Base-by-base conservation (phyloP, 345 rosid species). In the Eucalyptus sp. region DNA sequence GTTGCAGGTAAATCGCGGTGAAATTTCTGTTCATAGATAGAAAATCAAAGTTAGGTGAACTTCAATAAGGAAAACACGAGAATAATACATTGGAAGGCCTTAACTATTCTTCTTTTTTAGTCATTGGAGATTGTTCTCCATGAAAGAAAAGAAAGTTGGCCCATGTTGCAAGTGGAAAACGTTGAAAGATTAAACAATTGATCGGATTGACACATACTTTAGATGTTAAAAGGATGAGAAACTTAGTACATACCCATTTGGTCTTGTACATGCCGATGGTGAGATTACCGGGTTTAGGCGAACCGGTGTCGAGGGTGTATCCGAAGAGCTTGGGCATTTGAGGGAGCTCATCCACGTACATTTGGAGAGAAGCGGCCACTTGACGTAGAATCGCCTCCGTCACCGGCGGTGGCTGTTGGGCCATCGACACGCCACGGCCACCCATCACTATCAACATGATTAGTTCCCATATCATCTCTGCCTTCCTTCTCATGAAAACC, bases 251-350 rank as follows among this genome's bases (percentile, higher is more conserved):
- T 87, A 90, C 91, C 91, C 91, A 90, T 88, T 88, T 90, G n/a
- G 24, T 88, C 50, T 66, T 29, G 51, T 84, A 88, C 91, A 90
- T 90, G 89, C 91, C 91, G 15, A 88, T 90, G 37, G 89, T 86
- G 85, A 88, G 87, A 64, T 41, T 52, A 50, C 49, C 50, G 2
- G 89, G 87, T 22, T 49, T 56, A 33, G 33, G 54, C 58, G 20
- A 22, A 50, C 87, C 44, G 49, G 37, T 27, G 51, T 54, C 17
- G 24, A 51, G 24, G 16, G 50, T 31, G 76, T 58, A 87, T 10
- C 89, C 89, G 3, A 24, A 51, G 10, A 86, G 85, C 56, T 58
- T 90, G 80, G 91, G 91, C 86, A 90, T 90, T 31, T 86, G 49
- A 20, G 88, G 91, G 27, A 88, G 89, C 64, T 90, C 81, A 11